phyloP scores from a whole-genome alignment of 2,329 filamentous ascomycete genomes.

The Paraphoma sp. region DNA sequence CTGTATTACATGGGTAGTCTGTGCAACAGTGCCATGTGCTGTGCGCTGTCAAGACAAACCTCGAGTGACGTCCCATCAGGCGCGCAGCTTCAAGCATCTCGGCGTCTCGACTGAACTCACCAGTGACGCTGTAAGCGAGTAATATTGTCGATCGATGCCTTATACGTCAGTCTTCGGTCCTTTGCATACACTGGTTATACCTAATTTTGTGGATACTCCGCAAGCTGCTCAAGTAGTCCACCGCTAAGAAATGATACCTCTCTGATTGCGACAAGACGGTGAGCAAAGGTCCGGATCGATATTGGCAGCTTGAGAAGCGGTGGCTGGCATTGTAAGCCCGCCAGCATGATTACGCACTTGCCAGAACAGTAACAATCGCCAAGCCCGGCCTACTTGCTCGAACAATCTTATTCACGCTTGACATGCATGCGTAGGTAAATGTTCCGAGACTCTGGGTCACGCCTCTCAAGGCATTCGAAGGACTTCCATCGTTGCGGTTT shows the following conservation, averaged over 20 bases:
- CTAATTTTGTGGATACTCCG: not conserved
- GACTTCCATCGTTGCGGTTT: not conserved
- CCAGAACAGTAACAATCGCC: not conserved
- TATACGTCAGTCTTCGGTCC: not conserved
- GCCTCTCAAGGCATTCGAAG: not conserved
- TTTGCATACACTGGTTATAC: not conserved
- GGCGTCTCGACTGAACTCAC: not conserved
- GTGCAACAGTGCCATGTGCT: no score
- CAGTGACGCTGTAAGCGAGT: not conserved
- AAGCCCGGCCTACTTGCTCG: not conserved
- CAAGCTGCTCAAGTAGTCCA: not conserved
- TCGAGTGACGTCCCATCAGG: not conserved
- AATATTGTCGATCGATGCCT: not conserved
- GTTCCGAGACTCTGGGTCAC: not conserved
- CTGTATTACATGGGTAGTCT: no score
- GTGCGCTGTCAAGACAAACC: no score
- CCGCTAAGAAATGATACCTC: not conserved
- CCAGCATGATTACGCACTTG: not conserved
- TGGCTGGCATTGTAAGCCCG: not conserved
- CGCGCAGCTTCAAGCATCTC: not conserved
- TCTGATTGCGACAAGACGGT: not conserved
- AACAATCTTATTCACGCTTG: conserved; percentile 5
- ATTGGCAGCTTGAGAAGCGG: not conserved
- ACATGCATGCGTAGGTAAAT: not conserved
- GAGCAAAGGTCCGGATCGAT: not conserved